Percentiles rank a stretch among this genome's conserved stretches.
phyloP scores from a whole-genome alignment of 352 stramenopile species.

The Hyaloperonospora arabidopsidis region DNA sequence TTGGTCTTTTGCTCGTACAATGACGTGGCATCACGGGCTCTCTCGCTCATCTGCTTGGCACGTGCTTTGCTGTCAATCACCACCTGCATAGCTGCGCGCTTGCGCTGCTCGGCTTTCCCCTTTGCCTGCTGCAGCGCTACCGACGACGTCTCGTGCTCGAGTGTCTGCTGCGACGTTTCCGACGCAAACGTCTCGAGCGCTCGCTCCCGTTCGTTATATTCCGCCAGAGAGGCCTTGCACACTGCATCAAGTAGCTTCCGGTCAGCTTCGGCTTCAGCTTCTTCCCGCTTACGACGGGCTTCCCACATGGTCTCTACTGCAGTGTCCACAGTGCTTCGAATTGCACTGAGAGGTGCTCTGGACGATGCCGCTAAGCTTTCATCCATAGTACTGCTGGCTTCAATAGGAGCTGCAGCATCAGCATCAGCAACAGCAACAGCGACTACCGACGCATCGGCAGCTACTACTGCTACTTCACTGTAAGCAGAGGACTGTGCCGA shows the following conservation, averaged over 20 bases:
- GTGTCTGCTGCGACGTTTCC: slow-evolving; percentile 27
- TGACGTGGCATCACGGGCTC: slow-evolving; percentile 51
- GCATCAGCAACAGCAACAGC: slow-evolving; percentile 10
- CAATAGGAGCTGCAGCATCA: slow-evolving; percentile 1
- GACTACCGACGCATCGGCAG: slow-evolving; percentile 19
- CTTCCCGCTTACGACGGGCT: slow-evolving; percentile 40
- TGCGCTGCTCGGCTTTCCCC: slow-evolving; percentile 44
- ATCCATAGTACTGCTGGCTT: neutral
- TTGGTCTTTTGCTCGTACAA: slow-evolving; percentile 51
- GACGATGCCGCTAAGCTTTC: slow-evolving; percentile 8
- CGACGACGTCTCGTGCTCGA: slow-evolving; percentile 27
- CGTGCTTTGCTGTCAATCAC: slow-evolving; percentile 67
- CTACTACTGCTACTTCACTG: slow-evolving; percentile 17
- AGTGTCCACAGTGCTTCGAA: slow-evolving; percentile 25
- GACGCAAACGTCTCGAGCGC: slow-evolving; percentile 46
- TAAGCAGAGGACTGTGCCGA: slow-evolving; percentile 9
- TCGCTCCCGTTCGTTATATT: slow-evolving; percentile 65
- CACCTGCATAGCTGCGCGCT: slow-evolving; percentile 60
- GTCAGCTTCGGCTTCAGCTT: slow-evolving; percentile 51
- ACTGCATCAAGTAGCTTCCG: slow-evolving; percentile 74
- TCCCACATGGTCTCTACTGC: slow-evolving; percentile 60
- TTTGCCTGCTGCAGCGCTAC: slow-evolving; percentile 35
- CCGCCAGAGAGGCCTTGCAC: slow-evolving; percentile 63
- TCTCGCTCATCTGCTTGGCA: slow-evolving; percentile 51
- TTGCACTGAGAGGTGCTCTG: slow-evolving; percentile 12